A percentile compares a stretch with the other conserved stretches of the same genome.
phyloP scores from a whole-genome alignment of 495 filamentous ascomycete genomes.

The Penicillium argentinense region DNA sequence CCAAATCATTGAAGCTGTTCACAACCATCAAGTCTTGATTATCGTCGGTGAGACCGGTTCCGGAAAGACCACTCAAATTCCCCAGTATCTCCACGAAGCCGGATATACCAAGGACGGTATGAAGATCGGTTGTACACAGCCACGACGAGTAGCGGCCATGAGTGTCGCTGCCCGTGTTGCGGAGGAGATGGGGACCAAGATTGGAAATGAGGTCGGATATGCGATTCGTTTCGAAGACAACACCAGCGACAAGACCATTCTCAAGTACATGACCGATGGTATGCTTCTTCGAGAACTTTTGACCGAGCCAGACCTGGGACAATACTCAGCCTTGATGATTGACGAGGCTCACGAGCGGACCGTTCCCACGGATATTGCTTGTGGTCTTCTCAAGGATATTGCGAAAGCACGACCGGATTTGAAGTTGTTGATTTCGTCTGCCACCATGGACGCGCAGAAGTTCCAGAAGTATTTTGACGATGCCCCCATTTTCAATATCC shows the following conservation, averaged over 20 bases:
- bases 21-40: constrained; percentile 78
- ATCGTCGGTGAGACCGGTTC: constrained; percentile 88
- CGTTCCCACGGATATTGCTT: constrained; percentile 85
- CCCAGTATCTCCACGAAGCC: constrained; percentile 82
- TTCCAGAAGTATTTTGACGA: constrained; percentile 93
- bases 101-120: constrained; percentile 79
- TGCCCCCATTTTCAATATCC: constrained; percentile 94
- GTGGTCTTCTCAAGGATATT: constrained; percentile 90
- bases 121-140: constrained; percentile 64
- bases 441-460: constrained; percentile 93
- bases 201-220: constrained; percentile 94
- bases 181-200: constrained; percentile 87
- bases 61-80: constrained; percentile 87
- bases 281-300: constrained; percentile 93
- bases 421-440: constrained; percentile 90
- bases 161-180: constrained; percentile 92
- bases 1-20: constrained; percentile 71
- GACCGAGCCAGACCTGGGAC: constrained; percentile 80
- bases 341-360: constrained; percentile 97
- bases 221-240: constrained; percentile 94
- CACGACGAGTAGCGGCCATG: constrained; percentile 95
- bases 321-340: constrained; percentile 92
- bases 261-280: constrained; percentile 99
- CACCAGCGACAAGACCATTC: constrained; percentile 86
- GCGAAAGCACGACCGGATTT: constrained; percentile 82